Base-by-base conservation (phyloP, 2,329 filamentous ascomycete genomes). In the Bipolaris oryzae region DNA sequence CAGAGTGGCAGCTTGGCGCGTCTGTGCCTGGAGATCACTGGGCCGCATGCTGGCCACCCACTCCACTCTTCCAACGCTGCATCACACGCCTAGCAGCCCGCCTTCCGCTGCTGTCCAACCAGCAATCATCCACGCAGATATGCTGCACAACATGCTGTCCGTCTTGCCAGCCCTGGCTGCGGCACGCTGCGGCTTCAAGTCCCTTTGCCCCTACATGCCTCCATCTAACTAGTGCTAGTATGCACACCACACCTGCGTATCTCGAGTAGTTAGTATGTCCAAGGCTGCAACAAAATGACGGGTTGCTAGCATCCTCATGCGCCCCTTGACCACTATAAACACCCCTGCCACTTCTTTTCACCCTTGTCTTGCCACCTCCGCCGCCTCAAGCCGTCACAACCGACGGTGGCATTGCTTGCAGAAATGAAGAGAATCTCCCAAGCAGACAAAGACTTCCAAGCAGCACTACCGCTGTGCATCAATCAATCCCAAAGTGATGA, bases 71-170 rank as follows among this genome's bases (percentile, higher is more conserved):
- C 31, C 53, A 55, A 60, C 58, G 50, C 43, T 43, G 44, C 59
- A 62, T 61, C 68, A 64, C 65, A 66, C 58, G 48, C 63, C 62
- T 63, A 65, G 50, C 62, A 65, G 50, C 63, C 60, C 61, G 60
- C 56, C 51, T 48, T 43, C 58, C 38, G 55, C 53, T 61, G 60
- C 54, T 60, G 56, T 64, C 51, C 55, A 21, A 58, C 53, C 15
- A 5, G 54, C 44, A 44, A 55, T 58, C 54, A 28, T 31, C 48
- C 43, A 35, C 34, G 20, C 35, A 34, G 6, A 41, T 33, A 38
- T 7, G 43, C 15, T 21, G 25, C 43, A 55, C 23, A 45, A 28
- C 25, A 28, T 28, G 31, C 50, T 28, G 3, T 51, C 28, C 55
- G 50, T 34, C 6, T 33, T n/a, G 5, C 35, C 50, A 52, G 38